Evolutionary conservation across 805 yeast species (phyloP).

Genomic region (Ogataea naganishii): DNA sequence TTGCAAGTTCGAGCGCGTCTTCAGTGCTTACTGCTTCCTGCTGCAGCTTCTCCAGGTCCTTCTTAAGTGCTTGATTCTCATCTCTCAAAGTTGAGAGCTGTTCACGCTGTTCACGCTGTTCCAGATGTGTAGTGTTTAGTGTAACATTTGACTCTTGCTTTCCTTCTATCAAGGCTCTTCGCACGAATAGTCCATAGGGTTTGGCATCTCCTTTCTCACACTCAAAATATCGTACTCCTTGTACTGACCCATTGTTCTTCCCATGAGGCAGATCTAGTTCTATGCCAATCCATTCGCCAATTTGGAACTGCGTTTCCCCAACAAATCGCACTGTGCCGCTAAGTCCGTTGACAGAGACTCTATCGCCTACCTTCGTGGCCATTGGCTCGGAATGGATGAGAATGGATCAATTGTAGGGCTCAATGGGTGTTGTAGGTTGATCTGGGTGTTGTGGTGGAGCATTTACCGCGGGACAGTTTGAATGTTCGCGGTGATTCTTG

Average conservation of each 20-base stretch:
- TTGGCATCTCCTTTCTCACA: conserved; percentile 18
- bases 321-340: conserved; percentile 39
- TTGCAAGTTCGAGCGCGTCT: conserved; percentile 17
- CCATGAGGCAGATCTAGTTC: conserved; percentile 33
- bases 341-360: conserved; percentile 29
- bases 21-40: conserved; percentile 22
- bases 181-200: conserved; percentile 1
- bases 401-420: background rate
- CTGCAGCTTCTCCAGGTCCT: conserved; percentile 16
- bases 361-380: conserved; percentile 15
- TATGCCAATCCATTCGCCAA: conserved; percentile 49
- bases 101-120: conserved; percentile 32
- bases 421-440: too few species aligned
- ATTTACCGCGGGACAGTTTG: too few species aligned
- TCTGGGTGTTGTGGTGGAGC: too few species aligned
- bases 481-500: conserved; percentile 1
- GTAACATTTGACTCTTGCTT: background rate
- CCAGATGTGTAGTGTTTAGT: conserved; percentile 8
- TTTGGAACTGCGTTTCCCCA: conserved; percentile 50
- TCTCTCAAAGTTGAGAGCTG: conserved; percentile 29
- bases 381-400: background rate
- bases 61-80: conserved; percentile 20
- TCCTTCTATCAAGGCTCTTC: conserved; percentile 1
- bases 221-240: conserved; percentile 34
- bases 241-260: conserved; percentile 40